Evolutionary conservation across 2,329 filamentous ascomycete genomes (phyloP).

Genomic region (Verticillium dahliae): DNA sequence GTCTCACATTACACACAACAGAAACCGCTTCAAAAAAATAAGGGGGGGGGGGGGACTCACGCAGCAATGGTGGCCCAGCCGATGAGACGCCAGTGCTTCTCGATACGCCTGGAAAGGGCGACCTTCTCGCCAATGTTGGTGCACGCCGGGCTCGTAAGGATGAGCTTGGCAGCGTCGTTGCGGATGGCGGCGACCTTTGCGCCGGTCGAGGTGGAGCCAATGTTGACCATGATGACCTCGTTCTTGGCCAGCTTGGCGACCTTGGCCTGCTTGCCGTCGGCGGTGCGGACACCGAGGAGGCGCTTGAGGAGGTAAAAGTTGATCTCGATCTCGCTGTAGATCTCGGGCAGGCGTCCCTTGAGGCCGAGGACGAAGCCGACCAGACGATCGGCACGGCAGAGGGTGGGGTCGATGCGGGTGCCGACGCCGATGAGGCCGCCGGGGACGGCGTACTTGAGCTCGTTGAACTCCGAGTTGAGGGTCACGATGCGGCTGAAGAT

Average conservation of each 20-base stretch:
- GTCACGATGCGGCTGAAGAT: slow-evolving; percentile 95
- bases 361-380: slow-evolving; percentile 97
- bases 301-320: slow-evolving; percentile 98
- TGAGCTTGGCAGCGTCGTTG: slow-evolving; percentile 93
- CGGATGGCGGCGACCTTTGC: slow-evolving; percentile 97
- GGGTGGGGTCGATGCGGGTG: slow-evolving; percentile 92
- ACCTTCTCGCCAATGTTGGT: slow-evolving; percentile 98
- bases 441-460: slow-evolving; percentile 95
- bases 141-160: slow-evolving; percentile 88
- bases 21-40: background rate
- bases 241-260: slow-evolving; percentile 97
- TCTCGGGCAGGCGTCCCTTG: slow-evolving; percentile 86
- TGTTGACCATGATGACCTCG: slow-evolving; percentile 99
- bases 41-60: slow-evolving; percentile 31
- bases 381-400: slow-evolving; percentile 97
- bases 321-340: slow-evolving; percentile 97
- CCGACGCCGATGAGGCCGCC: slow-evolving; percentile 98
- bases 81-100: slow-evolving; percentile 98
- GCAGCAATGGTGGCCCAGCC: slow-evolving; percentile 79
- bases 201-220: slow-evolving; percentile 93
- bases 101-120: slow-evolving; percentile 89
- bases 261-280: slow-evolving; percentile 98
- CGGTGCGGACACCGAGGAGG: slow-evolving; percentile 92
- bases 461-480: slow-evolving; percentile 92
- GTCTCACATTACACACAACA: background rate